Evolutionary conservation across 1,284 basidiomycete species (phyloP).

Genomic region (Ceratobasidium sp.): DNA sequence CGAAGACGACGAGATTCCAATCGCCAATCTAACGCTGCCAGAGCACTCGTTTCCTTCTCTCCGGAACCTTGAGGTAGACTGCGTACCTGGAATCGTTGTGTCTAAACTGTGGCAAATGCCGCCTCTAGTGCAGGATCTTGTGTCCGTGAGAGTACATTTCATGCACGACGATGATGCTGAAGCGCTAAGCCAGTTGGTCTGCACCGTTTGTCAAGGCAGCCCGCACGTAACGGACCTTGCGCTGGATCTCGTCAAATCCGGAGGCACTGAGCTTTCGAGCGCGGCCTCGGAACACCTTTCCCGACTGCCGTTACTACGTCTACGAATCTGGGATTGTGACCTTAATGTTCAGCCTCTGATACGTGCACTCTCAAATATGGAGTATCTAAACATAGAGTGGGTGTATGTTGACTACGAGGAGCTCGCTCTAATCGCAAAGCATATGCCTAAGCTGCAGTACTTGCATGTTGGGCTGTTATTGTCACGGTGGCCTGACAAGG

Average conservation of each 20-base stretch:
- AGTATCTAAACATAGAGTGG: not conserved
- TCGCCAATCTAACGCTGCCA: not conserved
- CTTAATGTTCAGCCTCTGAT: not conserved
- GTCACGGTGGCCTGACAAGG: not conserved
- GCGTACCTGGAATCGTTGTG: not conserved
- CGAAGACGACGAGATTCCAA: not conserved
- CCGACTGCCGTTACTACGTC: not conserved
- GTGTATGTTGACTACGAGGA: not conserved
- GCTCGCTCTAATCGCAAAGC: not conserved
- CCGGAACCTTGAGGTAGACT: not conserved
- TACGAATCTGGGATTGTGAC: not conserved
- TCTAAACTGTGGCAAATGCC: not conserved
- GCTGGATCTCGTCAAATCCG: not conserved
- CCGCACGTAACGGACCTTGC: not conserved
- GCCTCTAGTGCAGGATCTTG: not conserved
- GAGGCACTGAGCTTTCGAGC: not conserved
- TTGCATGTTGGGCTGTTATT: not conserved
- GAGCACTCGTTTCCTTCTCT: constrained; percentile 1
- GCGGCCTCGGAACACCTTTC: not conserved
- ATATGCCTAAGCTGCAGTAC: not conserved
- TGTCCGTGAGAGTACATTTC: not conserved
- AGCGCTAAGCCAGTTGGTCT: too few species aligned
- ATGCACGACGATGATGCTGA: not conserved
- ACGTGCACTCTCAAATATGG: not conserved
- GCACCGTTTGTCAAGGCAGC: not conserved